A percentile compares a stretch with the other conserved stretches of the same genome.
Evolutionary conservation across 139 green algal species (phyloP).

Genomic region (Microglena sp.): DNA sequence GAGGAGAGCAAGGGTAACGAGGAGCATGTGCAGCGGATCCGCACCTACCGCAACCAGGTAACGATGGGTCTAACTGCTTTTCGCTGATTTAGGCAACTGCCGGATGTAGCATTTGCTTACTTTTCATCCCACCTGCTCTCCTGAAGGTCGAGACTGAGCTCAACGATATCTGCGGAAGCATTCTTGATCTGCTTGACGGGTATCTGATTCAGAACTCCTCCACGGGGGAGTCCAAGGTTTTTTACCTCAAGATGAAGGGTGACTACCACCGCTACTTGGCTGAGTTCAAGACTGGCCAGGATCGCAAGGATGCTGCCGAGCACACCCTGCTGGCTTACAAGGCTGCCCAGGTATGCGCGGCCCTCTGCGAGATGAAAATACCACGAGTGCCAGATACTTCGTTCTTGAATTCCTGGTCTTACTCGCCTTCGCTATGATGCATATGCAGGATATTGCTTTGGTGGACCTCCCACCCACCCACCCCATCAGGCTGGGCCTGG

Average conservation of each 20-base stretch:
- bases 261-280: slow-evolving; percentile 97
- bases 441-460: slow-evolving; percentile 90
- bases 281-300: slow-evolving; percentile 91
- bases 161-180: slow-evolving; percentile 74
- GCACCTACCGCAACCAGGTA: slow-evolving; percentile 82
- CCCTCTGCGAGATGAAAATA: no score
- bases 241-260: slow-evolving; percentile 84
- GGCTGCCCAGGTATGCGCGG: slow-evolving; percentile 72
- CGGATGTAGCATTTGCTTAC: no score
- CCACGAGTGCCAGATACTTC: no score
- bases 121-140: no score
- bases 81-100: no score
- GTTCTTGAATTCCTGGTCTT: no score
- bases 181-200: slow-evolving; percentile 88
- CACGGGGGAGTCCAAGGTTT: slow-evolving; percentile 92
- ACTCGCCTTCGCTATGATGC: no score
- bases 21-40: slow-evolving; percentile 87
- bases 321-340: slow-evolving; percentile 94
- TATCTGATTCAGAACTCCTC: slow-evolving; percentile 89
- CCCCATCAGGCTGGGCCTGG: slow-evolving; percentile 93
- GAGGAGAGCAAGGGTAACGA: slow-evolving; percentile 97
- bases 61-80: no score
- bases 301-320: slow-evolving; percentile 90
- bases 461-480: slow-evolving; percentile 91
- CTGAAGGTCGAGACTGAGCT: slow-evolving; percentile 77